These are phyloP conservation scores for Pseudofabraea citricarpa DNA, from an alignment of 2,329 filamentous ascomycete species.

Conservation along the genomic window DNA sequence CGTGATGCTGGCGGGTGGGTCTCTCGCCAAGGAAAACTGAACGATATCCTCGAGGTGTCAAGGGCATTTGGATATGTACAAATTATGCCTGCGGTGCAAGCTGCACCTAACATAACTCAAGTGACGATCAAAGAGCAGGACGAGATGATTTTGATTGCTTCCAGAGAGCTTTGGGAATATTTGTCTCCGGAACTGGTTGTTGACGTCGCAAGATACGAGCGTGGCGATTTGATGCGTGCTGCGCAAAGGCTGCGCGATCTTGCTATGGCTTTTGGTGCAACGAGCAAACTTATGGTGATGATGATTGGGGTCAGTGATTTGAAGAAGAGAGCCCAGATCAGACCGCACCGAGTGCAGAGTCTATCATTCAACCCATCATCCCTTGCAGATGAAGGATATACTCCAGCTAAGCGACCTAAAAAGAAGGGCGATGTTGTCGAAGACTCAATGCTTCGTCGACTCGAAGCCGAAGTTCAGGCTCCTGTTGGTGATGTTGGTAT, in stretches of 20 bases:
- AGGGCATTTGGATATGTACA: conserved; percentile 93
- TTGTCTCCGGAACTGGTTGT: conserved; percentile 85
- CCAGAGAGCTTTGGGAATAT: conserved; percentile 92
- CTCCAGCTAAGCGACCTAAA: conserved; percentile 61
- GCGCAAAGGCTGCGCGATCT: conserved; percentile 92
- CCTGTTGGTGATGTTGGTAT: conserved; percentile 88
- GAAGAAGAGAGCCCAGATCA: conserved; percentile 75
- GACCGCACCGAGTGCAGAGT: conserved; percentile 69
- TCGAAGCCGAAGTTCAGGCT: conserved; percentile 86
- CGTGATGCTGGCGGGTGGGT: conserved; percentile 94
- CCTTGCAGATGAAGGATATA: conserved; percentile 65
- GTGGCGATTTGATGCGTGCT: conserved; percentile 87
- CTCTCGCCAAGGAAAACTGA: conserved; percentile 87
- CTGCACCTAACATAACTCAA: conserved; percentile 78
- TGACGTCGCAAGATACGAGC: conserved; percentile 83
- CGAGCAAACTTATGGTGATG: conserved; percentile 98
- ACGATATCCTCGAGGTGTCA: conserved; percentile 86
- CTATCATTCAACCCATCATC: conserved; percentile 73
- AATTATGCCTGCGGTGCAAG: conserved; percentile 87
- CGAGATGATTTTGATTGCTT: conserved; percentile 89
- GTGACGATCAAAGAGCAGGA: conserved; percentile 80
- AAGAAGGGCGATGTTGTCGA: conserved; percentile 58
- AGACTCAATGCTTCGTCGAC: conserved; percentile 80
- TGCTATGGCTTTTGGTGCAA: conserved; percentile 91
- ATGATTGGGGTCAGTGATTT: conserved; percentile 90